Evolutionary conservation across 106 monocot genomes (phyloP).

Genomic region (Dendrobium catenatum): DNA sequence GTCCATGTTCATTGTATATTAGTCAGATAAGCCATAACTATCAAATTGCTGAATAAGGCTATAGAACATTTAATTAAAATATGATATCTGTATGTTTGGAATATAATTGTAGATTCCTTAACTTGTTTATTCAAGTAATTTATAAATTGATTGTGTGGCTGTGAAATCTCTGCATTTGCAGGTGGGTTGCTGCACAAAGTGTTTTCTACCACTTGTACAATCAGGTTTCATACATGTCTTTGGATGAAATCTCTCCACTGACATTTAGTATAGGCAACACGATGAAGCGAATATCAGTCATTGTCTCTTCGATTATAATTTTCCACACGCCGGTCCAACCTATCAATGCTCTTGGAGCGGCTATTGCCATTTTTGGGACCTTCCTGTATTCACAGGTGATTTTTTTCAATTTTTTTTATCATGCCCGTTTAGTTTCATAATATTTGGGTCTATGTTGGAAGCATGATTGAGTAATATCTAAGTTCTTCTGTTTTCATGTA

Average conservation of each 20-base stretch:
- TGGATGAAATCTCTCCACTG: slow-evolving; percentile 79
- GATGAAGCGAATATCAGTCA: slow-evolving; percentile 90
- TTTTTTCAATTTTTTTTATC: no score
- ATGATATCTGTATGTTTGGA: no score
- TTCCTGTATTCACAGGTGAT: slow-evolving; percentile 85
- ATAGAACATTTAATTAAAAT: no score
- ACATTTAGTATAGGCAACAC: slow-evolving; percentile 89
- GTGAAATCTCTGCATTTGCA: slow-evolving; percentile 6
- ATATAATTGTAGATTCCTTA: no score
- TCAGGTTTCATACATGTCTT: slow-evolving; percentile 89
- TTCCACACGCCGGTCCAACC: slow-evolving; percentile 85
- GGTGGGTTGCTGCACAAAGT: slow-evolving; percentile 85
- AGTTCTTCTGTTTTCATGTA: no score
- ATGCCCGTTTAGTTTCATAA: no score
- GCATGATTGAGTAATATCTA: no score
- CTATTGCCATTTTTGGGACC: slow-evolving; percentile 84
- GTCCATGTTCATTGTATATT: background rate
- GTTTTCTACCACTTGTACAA: slow-evolving; percentile 92
- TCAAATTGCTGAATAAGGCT: no score
- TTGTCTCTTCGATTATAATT: slow-evolving; percentile 89
- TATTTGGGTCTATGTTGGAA: no score
- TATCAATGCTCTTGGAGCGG: slow-evolving; percentile 80
- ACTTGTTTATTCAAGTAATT: no score
- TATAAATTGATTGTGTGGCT: no score
- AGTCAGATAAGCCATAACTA: no score